Evolutionary conservation across 164 flowering plant species (phyloP).

Genomic region (Umbilicus rupestris): DNA sequence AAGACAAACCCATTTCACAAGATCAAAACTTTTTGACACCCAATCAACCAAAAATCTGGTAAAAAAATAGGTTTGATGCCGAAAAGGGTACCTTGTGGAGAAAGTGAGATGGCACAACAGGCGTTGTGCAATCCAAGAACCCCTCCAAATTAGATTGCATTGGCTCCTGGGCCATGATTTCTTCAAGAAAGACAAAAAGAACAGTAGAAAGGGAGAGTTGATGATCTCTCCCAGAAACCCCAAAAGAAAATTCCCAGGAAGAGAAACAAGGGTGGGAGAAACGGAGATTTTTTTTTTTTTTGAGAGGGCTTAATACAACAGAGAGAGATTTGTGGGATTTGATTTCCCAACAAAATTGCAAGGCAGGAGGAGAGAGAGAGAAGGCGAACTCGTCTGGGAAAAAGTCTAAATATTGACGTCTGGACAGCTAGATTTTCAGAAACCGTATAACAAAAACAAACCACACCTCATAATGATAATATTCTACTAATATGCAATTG

Average conservation of each 20-base stretch:
- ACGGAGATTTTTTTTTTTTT: constrained; percentile 1
- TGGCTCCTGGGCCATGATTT: neutral
- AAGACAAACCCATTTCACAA: neutral
- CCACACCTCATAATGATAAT: too few species aligned
- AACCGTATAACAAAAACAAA: too few species aligned
- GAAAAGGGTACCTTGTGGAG: constrained; percentile 60
- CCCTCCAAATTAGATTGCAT: constrained; percentile 57
- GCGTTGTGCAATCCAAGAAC: constrained; percentile 80
- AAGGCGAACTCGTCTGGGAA: constrained; percentile 14
- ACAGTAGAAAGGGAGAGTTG: constrained; percentile 20
- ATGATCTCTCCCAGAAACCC: constrained; percentile 20
- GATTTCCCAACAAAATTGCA: too few species aligned
- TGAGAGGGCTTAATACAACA: neutral
- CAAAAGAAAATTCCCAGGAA: too few species aligned
- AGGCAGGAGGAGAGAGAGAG: too few species aligned
- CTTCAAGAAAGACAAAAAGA: constrained; percentile 13
- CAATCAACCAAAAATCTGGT: neutral
- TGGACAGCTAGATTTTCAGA: constrained; percentile 23
- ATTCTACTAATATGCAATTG: too few species aligned
- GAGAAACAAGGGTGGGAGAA: constrained; percentile 9
- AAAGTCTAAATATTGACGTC: constrained; percentile 29
- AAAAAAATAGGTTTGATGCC: neutral
- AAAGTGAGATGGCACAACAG: constrained; percentile 55
- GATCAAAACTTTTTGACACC: neutral
- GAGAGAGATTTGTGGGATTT: neutral